These are phyloP conservation scores for Knoxia roxburghii DNA, from an alignment of 257 asterid genomes.

Conservation along the genomic window DNA sequence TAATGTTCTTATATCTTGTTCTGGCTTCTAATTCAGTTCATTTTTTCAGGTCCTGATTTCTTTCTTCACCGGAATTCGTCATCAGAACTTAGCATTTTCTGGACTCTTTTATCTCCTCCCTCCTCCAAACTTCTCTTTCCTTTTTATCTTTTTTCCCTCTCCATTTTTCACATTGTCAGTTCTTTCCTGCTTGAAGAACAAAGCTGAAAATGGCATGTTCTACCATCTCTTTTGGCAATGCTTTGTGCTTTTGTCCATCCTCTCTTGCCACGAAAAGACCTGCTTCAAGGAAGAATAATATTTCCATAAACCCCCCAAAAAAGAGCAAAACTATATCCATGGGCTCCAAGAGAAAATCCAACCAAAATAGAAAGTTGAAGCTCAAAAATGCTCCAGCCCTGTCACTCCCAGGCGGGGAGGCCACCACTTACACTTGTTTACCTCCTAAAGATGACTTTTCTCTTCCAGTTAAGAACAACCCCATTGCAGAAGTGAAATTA, in stretches of 20 bases:
- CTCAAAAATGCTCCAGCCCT: constrained; percentile 9
- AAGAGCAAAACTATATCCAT: constrained; percentile 1
- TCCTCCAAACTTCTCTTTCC: constrained; percentile 2
- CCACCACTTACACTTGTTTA: constrained; percentile 74
- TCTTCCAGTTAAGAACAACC: constrained; percentile 10
- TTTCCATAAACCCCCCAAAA: background rate
- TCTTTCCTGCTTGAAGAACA: background rate
- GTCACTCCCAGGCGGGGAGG: constrained; percentile 39
- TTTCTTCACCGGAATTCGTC: too few species aligned
- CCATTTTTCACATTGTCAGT: too few species aligned
- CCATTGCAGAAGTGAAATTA: constrained; percentile 18
- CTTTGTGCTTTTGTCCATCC: constrained; percentile 15
- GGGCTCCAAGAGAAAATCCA: constrained; percentile 11
- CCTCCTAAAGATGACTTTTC: constrained; percentile 77
- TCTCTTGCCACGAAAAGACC: constrained; percentile 23
- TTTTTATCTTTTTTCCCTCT: background rate
- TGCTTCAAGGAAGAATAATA: constrained; percentile 10
- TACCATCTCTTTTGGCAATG: constrained; percentile 9
- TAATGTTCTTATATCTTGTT: too few species aligned
- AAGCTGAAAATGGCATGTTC: constrained; percentile 16
- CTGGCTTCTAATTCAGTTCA: too few species aligned
- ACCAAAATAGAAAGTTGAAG: constrained; percentile 9
- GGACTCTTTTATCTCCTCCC: background rate
- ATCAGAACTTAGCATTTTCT: too few species aligned
- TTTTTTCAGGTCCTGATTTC: too few species aligned